A percentile compares a stretch with the other conserved stretches of the same genome.
phyloP scores from a whole-genome alignment of 352 stramenopile genomes.

The Phytopythium vexans region DNA sequence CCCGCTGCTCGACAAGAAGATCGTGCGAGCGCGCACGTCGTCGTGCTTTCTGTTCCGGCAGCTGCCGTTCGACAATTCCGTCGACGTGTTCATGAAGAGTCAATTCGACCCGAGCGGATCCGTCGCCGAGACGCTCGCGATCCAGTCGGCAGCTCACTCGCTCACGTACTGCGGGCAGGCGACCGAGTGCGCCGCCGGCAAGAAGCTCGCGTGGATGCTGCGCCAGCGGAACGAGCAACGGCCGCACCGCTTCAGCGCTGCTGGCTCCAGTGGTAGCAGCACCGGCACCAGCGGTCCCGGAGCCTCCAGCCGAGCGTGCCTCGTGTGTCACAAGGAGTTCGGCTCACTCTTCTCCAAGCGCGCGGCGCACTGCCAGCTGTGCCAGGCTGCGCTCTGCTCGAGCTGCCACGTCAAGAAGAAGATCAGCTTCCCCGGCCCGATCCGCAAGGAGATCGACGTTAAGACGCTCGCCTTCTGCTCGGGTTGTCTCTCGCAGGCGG shows the following conservation, averaged over 20 bases:
- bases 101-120: constrained; percentile 37
- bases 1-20: constrained; percentile 26
- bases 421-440: constrained; percentile 24
- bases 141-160: constrained; percentile 26
- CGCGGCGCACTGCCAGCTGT: constrained; percentile 25
- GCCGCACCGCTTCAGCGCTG: not conserved
- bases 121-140: constrained; percentile 20
- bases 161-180: constrained; percentile 35
- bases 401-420: constrained; percentile 36
- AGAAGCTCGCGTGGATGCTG: constrained; percentile 48
- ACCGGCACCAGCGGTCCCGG: constrained; percentile 16
- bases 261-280: constrained; percentile 1
- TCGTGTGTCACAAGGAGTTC: constrained; percentile 28
- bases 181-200: constrained; percentile 37
- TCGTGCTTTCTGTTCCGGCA: constrained; percentile 39
- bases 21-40: constrained; percentile 31
- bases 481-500: constrained; percentile 26
- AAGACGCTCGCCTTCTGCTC: constrained; percentile 28
- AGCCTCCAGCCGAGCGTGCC: constrained; percentile 8
- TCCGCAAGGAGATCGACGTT: constrained; percentile 27
- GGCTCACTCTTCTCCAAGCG: constrained; percentile 21
- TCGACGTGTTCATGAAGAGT: constrained; percentile 52
- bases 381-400: constrained; percentile 24
- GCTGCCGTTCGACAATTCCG: constrained; percentile 19
- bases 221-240: constrained; percentile 15